phyloP scores from a whole-genome alignment of 2,329 filamentous ascomycete species.

The Trichoderma semiorbis region DNA sequence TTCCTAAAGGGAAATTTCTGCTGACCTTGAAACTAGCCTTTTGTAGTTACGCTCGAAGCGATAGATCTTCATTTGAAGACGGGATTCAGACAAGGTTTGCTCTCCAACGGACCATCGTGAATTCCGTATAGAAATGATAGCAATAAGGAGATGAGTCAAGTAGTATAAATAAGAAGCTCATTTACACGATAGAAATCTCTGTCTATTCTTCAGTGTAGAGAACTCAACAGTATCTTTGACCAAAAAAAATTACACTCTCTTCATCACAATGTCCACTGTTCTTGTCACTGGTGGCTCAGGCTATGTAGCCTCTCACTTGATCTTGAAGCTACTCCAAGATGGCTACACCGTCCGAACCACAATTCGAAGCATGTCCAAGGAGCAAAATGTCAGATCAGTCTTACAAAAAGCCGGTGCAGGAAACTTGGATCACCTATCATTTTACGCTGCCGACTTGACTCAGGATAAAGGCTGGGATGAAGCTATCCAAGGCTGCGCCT shows the following conservation, averaged over 20 bases:
- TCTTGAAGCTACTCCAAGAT: constrained; percentile 23
- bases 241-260: no score
- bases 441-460: constrained; percentile 33
- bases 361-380: constrained; percentile 22
- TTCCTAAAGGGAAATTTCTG: constrained; percentile 19
- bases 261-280: not conserved
- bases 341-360: constrained; percentile 22
- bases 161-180: not conserved
- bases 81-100: not conserved
- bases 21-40: not conserved
- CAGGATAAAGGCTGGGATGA: constrained; percentile 27
- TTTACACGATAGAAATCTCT: not conserved
- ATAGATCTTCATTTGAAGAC: not conserved
- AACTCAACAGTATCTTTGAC: not conserved
- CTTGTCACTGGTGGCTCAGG: constrained; percentile 27
- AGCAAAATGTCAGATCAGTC: not conserved
- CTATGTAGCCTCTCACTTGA: constrained; percentile 25
- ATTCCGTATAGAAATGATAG: not conserved
- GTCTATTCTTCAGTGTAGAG: not conserved
- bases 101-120: not conserved
- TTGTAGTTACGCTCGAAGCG: not conserved
- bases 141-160: not conserved
- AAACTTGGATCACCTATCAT: constrained; percentile 1
- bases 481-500: constrained; percentile 28
- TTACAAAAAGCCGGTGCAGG: constrained; percentile 17